Conservation (phyloP, 2,329 filamentous ascomycete species). For the Diaporthe sp. region DNA sequence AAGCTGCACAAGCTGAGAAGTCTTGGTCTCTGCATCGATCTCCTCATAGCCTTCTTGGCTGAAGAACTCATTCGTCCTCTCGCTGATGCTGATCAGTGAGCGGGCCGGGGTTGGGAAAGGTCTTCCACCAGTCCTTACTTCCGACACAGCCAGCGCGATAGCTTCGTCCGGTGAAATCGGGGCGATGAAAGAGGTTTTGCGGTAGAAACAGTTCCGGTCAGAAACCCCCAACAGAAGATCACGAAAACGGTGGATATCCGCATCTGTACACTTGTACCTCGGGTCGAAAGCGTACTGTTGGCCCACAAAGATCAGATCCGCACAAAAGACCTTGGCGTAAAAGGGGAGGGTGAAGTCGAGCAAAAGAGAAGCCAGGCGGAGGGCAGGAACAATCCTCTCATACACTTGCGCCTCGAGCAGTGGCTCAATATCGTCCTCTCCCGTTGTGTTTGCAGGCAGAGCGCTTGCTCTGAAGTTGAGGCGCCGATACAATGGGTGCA, state of each 20-base stretch:
- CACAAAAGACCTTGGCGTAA: background rate
- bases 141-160: background rate
- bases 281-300: background rate
- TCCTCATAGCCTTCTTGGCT: background rate
- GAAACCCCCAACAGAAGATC: background rate
- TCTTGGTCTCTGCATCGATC: background rate
- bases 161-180: background rate
- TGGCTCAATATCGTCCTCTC: background rate
- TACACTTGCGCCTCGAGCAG: background rate
- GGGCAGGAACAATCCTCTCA: background rate
- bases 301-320: background rate
- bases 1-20: background rate
- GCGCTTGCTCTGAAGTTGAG: background rate
- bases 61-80: background rate
- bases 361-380: background rate
- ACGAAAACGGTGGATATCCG: background rate
- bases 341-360: background rate
- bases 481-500: background rate
- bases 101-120: background rate
- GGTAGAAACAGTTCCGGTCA: background rate
- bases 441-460: background rate
- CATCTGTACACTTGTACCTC: background rate
- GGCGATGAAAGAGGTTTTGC: background rate
- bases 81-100: background rate
- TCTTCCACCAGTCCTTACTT: background rate